Evolutionary conservation across 1,284 basidiomycete species (phyloP).

Genomic region (Tranzscheliella williamsii): DNA sequence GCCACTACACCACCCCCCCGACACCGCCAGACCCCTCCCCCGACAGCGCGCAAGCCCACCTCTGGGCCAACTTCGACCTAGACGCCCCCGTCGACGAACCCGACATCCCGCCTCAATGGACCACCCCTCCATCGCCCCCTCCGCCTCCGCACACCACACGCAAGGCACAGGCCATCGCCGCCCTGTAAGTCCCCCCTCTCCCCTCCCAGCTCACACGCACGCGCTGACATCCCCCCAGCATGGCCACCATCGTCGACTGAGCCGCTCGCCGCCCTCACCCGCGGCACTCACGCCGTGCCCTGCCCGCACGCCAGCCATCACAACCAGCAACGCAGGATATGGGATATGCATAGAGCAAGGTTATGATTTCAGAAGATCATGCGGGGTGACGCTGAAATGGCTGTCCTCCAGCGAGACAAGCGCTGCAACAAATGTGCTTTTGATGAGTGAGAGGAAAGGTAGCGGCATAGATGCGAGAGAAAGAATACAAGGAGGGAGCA

Average conservation of each 20-base stretch:
- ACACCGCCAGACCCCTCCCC: background rate
- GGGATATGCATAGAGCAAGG: too few relatives aligned
- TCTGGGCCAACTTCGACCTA: background rate
- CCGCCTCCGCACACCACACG: too few relatives aligned
- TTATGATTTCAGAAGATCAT: too few relatives aligned
- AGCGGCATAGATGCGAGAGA: background rate
- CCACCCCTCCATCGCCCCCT: too few relatives aligned
- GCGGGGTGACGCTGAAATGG: background rate
- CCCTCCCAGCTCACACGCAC: background rate
- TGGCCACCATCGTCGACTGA: slow-evolving; percentile 2
- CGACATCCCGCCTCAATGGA: too few relatives aligned
- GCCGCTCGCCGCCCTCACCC: too few relatives aligned
- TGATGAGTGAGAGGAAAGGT: background rate
- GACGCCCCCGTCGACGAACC: background rate
- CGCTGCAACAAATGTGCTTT: slow-evolving; percentile 1
- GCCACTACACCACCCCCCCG: background rate
- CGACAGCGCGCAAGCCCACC: background rate
- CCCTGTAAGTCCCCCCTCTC: slow-evolving; percentile 12
- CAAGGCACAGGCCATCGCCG: slow-evolving; percentile 6
- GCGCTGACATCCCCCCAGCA: background rate
- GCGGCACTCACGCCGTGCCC: too few relatives aligned
- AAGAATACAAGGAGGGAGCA: slow-evolving; percentile 1
- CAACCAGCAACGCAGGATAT: too few relatives aligned
- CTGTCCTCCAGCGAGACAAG: too few relatives aligned
- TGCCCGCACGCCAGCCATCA: too few relatives aligned